phyloP scores from a whole-genome alignment of 768 basidiomycete species.

The Psilocybe azurescens region DNA sequence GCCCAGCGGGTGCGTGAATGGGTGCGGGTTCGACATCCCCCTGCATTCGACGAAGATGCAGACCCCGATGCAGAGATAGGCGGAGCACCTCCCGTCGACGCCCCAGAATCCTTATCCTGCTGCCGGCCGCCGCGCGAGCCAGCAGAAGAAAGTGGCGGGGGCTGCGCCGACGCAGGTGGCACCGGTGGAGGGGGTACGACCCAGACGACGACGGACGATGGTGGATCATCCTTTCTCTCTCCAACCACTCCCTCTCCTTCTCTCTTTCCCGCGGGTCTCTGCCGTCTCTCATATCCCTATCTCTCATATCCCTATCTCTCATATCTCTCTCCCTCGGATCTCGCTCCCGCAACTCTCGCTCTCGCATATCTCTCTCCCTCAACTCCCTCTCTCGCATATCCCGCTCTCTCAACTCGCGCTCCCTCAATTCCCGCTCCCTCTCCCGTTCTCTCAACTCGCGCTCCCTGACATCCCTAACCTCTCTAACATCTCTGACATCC shows the following conservation, averaged over 20 bases:
- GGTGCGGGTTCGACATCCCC: slow-evolving; percentile 11
- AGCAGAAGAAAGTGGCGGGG: neutral
- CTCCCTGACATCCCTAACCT: slow-evolving; percentile 9
- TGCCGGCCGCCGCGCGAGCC: neutral
- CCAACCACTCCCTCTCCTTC: slow-evolving; percentile 13
- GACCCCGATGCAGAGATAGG: neutral
- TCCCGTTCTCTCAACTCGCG: slow-evolving; percentile 6
- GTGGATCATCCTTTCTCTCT: neutral
- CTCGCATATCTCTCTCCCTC: slow-evolving; percentile 7
- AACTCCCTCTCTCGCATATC: slow-evolving; percentile 5
- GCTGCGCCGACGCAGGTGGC: neutral
- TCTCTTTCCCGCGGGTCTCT: slow-evolving; percentile 19
- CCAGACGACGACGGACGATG: neutral
- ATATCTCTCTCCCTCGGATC: slow-evolving; percentile 10
- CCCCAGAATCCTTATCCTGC: neutral
- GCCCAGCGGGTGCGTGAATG: slow-evolving; percentile 6
- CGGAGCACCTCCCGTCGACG: neutral
- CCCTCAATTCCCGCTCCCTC: slow-evolving; percentile 6
- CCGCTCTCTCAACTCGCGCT: slow-evolving; percentile 10
- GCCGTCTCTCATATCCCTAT: slow-evolving; percentile 5
- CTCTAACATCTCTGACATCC: neutral
- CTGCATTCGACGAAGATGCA: neutral
- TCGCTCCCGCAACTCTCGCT: neutral
- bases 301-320: neutral
- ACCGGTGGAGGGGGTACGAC: neutral